Base-by-base conservation (phyloP, 495 filamentous ascomycete species). In the Trichodelitschia bisporula region DNA sequence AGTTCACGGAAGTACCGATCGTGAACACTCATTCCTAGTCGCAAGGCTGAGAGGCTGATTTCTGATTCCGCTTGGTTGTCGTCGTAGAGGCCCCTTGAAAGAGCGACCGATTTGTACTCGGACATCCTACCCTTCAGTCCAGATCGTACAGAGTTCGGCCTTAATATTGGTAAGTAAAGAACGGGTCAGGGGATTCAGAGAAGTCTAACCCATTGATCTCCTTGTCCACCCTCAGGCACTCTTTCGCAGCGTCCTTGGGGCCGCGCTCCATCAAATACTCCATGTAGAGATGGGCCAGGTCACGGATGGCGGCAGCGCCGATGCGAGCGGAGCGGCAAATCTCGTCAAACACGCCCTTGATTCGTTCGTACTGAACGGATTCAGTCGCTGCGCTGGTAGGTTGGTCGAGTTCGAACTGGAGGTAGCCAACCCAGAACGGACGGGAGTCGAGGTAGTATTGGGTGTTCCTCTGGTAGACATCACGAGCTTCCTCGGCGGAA, bases 341-440 rank as follows among this genome's bases (percentile, higher is more conserved):
- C 38, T 83, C 69, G 21, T 77, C 60, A 38, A 76, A 59, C n/a
- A 99, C 75, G 21, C 69, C 58, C 47, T 77, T 77, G 45, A 95
- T 72, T 15, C 69, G 68, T 30, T 66, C 60, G 27, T 72, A 70
- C 30, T 80, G 72, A 31, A 62, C 54, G 0, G 49, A 28, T 40
- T 90, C 78, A 1, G 62, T 62, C 19, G 61, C 62, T 0, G 56
- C 49, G 33, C 57, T 73, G 2, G 77, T 80, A 5, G 79, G 75
- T 44, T 93, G 89, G 21, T 77, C 69, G 24, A 90, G 57, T 56
- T 99, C 86, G 38, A 99, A 92, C 30, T 69, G 55, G 8, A 95
- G 61, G 51, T 77, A 99, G 46, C 69, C 76, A 33, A 68, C 61
- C 84, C 83, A 95, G 64, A 99, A 99, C 15, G 71, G 61, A n/a